Conservation (phyloP, 768 basidiomycete genomes). For the Saitozyma sp. region DNA sequence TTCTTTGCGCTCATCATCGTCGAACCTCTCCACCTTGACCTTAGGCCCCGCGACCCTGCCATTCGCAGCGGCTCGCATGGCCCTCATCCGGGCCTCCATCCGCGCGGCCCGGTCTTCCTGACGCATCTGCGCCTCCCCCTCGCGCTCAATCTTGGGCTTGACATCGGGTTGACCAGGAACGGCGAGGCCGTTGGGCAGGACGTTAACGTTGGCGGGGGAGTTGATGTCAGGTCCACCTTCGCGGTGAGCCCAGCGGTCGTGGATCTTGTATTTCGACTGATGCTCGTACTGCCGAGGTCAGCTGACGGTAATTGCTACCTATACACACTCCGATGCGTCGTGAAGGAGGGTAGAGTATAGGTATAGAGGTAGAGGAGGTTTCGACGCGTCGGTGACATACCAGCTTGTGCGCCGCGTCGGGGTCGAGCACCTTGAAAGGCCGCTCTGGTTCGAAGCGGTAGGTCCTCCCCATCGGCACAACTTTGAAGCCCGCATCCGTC, state of each 20-base stretch:
- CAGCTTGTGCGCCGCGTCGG: conserved; percentile 39
- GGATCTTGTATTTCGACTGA: conserved; percentile 38
- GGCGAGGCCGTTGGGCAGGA: neutral
- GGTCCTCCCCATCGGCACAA: conserved; percentile 38
- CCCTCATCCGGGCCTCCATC: conserved; percentile 27
- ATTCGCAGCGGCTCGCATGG: neutral
- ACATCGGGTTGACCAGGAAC: conserved; percentile 1
- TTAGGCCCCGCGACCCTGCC: neutral
- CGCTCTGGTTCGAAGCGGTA: conserved; percentile 44
- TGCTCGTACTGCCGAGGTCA: conserved; percentile 30
- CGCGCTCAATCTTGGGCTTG: conserved; percentile 12
- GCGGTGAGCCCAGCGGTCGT: conserved; percentile 41
- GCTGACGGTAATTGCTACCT: neutral
- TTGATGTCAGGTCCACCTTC: conserved; percentile 19
- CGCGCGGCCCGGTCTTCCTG: conserved; percentile 30
- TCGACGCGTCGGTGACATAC: too few relatives aligned
- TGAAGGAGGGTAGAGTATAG: neutral
- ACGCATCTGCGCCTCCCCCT: neutral
- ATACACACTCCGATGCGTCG: neutral
- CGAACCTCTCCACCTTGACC: conserved; percentile 32
- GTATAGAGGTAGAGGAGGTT: too few relatives aligned
- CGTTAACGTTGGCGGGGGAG: neutral
- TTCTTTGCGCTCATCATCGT: conserved; percentile 41
- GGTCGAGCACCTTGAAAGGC: conserved; percentile 42
- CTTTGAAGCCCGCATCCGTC: conserved; percentile 33